Conservation (phyloP, 1,139 yeast species). For the Geotrichum reessii region DNA sequence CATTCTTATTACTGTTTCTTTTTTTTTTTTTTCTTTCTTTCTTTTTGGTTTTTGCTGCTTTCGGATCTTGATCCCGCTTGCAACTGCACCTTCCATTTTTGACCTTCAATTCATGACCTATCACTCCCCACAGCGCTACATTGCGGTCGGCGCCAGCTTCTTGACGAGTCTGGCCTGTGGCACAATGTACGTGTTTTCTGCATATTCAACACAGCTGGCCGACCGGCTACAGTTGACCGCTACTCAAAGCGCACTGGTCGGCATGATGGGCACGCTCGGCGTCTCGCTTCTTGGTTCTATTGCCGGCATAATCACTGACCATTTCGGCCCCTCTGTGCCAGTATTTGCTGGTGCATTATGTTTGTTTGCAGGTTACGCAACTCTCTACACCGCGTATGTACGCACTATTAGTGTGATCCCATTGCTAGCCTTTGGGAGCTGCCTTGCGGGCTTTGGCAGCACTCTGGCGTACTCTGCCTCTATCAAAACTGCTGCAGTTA, state of each 20-base stretch:
- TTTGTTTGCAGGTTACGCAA: constrained; percentile 28
- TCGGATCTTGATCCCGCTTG: background rate
- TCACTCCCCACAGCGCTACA: background rate
- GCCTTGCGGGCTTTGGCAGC: constrained; percentile 33
- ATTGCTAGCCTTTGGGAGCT: constrained; percentile 28
- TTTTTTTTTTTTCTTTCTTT: background rate
- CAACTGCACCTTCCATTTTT: background rate
- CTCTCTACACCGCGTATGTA: constrained; percentile 27
- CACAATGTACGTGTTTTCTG: constrained; percentile 53
- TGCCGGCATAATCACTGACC: constrained; percentile 55
- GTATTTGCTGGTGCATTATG: constrained; percentile 33
- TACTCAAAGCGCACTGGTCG: constrained; percentile 50
- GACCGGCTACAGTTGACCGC: constrained; percentile 47
- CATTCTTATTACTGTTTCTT: background rate
- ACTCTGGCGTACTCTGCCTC: constrained; percentile 34
- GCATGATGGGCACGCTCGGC: constrained; percentile 53
- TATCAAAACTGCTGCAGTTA: constrained; percentile 35
- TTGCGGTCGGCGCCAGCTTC: constrained; percentile 10
- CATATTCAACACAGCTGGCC: constrained; percentile 59
- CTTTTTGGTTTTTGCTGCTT: background rate
- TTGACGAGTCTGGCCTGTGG: constrained; percentile 43
- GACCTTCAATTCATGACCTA: background rate
- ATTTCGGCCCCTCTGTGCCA: constrained; percentile 46
- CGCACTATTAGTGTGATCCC: constrained; percentile 23
- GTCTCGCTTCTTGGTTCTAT: constrained; percentile 53